phyloP scores from a whole-genome alignment of 768 basidiomycete genomes.

The Chalciporus chontae region DNA sequence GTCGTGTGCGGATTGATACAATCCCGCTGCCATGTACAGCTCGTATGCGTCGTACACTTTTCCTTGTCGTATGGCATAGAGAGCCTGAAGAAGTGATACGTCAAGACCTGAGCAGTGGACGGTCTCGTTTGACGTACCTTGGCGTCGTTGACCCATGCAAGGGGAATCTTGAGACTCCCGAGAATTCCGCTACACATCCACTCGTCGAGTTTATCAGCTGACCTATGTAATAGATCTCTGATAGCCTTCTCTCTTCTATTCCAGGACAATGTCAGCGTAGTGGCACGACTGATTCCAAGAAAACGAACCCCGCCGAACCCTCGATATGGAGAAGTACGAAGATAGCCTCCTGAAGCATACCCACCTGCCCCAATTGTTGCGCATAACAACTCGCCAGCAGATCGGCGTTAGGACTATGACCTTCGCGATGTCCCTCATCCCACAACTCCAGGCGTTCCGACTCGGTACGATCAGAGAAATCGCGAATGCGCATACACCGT shows the following conservation, averaged over 20 bases:
- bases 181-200: constrained; percentile 71
- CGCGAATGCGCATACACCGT: constrained; percentile 75
- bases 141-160: constrained; percentile 86
- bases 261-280: constrained; percentile 5
- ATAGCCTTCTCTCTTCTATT: constrained; percentile 78
- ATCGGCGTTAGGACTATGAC: constrained; percentile 84
- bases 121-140: constrained; percentile 49
- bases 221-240: constrained; percentile 73
- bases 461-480: constrained; percentile 80
- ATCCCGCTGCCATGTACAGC: constrained; percentile 64
- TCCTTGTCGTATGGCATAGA: constrained; percentile 57
- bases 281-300: constrained; percentile 1
- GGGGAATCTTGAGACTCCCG: constrained; percentile 77
- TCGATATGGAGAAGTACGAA: constrained; percentile 92
- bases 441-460: constrained; percentile 36
- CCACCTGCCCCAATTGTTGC: constrained; percentile 75
- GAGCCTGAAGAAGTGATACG: constrained; percentile 47
- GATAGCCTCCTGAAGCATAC: constrained; percentile 78
- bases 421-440: constrained; percentile 51
- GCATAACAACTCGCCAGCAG: constrained; percentile 82
- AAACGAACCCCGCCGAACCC: constrained; percentile 66
- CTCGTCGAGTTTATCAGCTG: constrained; percentile 61
- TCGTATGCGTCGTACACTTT: constrained; percentile 73
- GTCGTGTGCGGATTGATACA: constrained; percentile 73
- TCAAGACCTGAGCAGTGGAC: not conserved